Conservation (phyloP, 345 rosid genomes). For the Syzygium jambos region DNA sequence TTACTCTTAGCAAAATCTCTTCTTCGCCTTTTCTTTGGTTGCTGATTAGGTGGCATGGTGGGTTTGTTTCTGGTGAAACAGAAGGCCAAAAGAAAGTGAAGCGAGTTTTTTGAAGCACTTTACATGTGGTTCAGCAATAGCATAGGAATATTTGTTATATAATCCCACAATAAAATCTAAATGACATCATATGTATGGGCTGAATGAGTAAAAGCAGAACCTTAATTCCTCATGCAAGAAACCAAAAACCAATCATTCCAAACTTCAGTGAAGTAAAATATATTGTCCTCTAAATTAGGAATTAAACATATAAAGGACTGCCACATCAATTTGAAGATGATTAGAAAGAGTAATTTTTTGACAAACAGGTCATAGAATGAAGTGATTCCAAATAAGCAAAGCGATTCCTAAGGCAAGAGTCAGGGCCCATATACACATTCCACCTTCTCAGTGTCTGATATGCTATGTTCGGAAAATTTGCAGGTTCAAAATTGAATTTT, state of each 20-base stretch:
- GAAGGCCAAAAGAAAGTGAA: constrained; percentile 9
- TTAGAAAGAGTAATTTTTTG: background rate
- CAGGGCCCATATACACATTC: background rate
- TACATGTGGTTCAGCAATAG: background rate
- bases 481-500: background rate
- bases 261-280: background rate
- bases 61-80: constrained; percentile 43
- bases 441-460: background rate
- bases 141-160: background rate
- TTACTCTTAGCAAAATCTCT: constrained; percentile 48
- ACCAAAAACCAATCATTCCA: background rate
- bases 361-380: background rate
- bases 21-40: constrained; percentile 77
- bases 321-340: background rate
- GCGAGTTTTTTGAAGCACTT: background rate
- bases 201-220: background rate
- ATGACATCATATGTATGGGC: background rate
- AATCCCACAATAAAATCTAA: background rate
- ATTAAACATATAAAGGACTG: background rate
- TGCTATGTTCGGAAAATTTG: background rate
- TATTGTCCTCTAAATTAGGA: background rate
- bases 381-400: background rate
- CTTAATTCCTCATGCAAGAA: background rate
- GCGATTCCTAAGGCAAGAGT: background rate
- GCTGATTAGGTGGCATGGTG: constrained; percentile 38